phyloP scores from a whole-genome alignment of 257 asterid genomes.

The Cruciata laevipes region DNA sequence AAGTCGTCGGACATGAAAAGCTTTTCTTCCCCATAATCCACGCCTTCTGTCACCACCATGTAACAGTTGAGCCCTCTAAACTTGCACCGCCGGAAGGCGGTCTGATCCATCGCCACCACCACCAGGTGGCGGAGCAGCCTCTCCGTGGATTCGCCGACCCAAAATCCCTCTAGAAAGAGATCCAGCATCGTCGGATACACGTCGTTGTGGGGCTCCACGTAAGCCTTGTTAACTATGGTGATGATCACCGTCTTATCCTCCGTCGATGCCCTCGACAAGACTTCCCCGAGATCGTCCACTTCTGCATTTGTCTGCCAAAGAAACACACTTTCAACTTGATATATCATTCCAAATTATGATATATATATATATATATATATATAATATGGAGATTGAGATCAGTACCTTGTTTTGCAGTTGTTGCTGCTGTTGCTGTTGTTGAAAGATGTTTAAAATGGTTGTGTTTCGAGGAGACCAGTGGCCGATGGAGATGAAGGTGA shows the following conservation, averaged over 20 bases:
- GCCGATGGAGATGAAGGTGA: slow-evolving; percentile 21
- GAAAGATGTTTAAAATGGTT: not conserved
- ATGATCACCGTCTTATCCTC: slow-evolving; percentile 54
- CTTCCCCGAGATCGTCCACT: slow-evolving; percentile 33
- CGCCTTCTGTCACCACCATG: slow-evolving; percentile 27
- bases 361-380: too few species aligned
- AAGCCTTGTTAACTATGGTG: slow-evolving; percentile 52
- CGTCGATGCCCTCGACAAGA: slow-evolving; percentile 46
- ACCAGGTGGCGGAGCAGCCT: slow-evolving; percentile 38
- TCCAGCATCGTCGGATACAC: slow-evolving; percentile 61
- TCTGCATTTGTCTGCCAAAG: not conserved
- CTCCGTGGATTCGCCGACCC: slow-evolving; percentile 59
- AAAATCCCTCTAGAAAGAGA: slow-evolving; percentile 69
- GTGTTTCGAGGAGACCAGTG: slow-evolving; percentile 22
- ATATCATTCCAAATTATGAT: too few species aligned
- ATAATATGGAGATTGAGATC: too few species aligned
- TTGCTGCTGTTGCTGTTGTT: not conserved
- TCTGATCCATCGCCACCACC: slow-evolving; percentile 58
- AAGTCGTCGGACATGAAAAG: slow-evolving; percentile 54
- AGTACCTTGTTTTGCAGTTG: slow-evolving; percentile 14
- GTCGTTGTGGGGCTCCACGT: slow-evolving; percentile 40
- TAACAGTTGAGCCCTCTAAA: slow-evolving; percentile 60
- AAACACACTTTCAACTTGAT: not conserved
- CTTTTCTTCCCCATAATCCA: slow-evolving; percentile 45
- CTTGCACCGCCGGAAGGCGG: slow-evolving; percentile 48